Evolutionary conservation across 768 basidiomycete genomes (phyloP), one percentile per base, ranked within the genome.

Genomic region (Mycena rosella): DNA sequence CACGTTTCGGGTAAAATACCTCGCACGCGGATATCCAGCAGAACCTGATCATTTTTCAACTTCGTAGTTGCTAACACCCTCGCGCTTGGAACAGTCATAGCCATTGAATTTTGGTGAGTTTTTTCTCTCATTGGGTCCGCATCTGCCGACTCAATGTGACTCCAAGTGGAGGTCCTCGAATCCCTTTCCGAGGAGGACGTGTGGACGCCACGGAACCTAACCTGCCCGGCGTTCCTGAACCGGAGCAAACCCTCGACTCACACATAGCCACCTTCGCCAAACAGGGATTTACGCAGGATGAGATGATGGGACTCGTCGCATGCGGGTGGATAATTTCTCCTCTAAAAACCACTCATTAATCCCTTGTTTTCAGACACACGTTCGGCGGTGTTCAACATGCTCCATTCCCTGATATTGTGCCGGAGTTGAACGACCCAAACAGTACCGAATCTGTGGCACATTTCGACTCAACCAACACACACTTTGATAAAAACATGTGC

Each of bases 101-200:
- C 64, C n/a, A 27, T 60, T 27, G 58, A 65, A 60, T 34, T 34
- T 36, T 65, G 58, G 58, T 60, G 45, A 48, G 58, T 44, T 57
- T 27, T 55, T 55, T 44, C 55, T 44, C 55, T 44, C 40, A 57
- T 44, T 57, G 40, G 40, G 55, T 44, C 40, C 40, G 29, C 27
- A 57, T 44, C 55, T 44, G 55, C 44, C 55, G 55, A 57, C 40
- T 57, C 42, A 57, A 30, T 30, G 55, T 44, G 55, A 42, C 40
- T 44, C 55, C 40, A 44, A 57, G 63, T 51, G 63, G 63, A 40
- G 63, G 63, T 51, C 55, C 63, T 27, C 52, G 47, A 54, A 56
- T 64, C 45, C 63, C 63, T 29, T 64, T 64, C 51, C 63, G 54
- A 27, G 53, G 53, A 24, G 63, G 63, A 38, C 63, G 63, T 32